Conservation (phyloP, 2,329 filamentous ascomycete genomes). For the Fusarium sp. region DNA sequence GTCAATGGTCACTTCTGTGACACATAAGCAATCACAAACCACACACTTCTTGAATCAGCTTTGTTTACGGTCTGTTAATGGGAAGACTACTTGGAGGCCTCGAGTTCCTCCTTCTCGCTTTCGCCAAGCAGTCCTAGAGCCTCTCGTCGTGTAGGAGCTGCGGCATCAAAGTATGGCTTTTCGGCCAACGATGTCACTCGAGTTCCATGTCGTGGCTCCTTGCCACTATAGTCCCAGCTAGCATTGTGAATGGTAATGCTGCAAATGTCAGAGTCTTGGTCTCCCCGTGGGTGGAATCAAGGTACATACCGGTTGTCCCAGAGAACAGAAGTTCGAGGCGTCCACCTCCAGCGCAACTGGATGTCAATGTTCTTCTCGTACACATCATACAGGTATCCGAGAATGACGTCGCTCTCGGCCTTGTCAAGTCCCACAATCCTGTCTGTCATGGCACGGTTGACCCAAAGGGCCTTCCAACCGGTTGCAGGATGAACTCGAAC, state of each 20-base stretch:
- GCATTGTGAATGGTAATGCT: conserved; percentile 81
- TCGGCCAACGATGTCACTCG: conserved; percentile 78
- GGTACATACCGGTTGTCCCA: conserved; percentile 74
- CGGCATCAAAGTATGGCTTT: conserved; percentile 74
- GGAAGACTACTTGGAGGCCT: background rate
- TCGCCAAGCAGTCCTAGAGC: conserved; percentile 72
- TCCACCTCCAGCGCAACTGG: conserved; percentile 79
- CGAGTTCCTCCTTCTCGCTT: conserved; percentile 57
- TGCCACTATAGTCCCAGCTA: conserved; percentile 78
- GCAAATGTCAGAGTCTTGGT: background rate
- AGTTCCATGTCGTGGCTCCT: conserved; percentile 76
- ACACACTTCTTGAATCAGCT: background rate
- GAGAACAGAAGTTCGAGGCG: conserved; percentile 71
- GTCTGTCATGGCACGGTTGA: conserved; percentile 77
- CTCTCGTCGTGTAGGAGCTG: conserved; percentile 74
- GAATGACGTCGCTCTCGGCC: conserved; percentile 75
- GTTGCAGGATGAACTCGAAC: conserved; percentile 79
- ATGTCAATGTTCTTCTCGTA: conserved; percentile 79
- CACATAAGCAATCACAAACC: background rate
- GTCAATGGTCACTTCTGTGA: background rate
- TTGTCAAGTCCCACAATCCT: conserved; percentile 77
- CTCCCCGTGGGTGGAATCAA: background rate
- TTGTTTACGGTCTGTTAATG: background rate
- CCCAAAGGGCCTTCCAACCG: conserved; percentile 79
- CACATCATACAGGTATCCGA: conserved; percentile 75